Percentiles rank a stretch among this genome's conserved stretches.
phyloP scores from a whole-genome alignment of 306 rosid species.

The Malus sylvestris region DNA sequence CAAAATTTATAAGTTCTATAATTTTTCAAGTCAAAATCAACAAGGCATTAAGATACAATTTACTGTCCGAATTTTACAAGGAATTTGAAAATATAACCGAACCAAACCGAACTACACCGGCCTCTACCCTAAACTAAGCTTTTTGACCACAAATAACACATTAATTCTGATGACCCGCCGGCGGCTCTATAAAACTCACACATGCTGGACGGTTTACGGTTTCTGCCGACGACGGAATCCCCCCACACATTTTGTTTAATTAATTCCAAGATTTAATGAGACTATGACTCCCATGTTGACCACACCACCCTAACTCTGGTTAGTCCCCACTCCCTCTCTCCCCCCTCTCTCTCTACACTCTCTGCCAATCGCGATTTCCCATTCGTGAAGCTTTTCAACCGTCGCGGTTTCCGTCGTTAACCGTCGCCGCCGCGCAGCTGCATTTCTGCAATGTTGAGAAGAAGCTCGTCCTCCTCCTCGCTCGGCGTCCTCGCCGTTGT shows the following conservation, averaged over 20 bases:
- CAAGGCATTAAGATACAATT: background rate
- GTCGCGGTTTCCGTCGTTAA: background rate
- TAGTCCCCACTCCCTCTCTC: conserved; percentile 6
- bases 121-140: too few relatives aligned
- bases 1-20: background rate
- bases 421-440: background rate
- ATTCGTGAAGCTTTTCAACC: background rate
- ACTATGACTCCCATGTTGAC: conserved; percentile 44
- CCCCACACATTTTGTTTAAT: conserved; percentile 1
- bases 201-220: background rate
- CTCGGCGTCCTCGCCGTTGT: conserved; percentile 12
- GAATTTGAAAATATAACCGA: too few relatives aligned
- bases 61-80: too few relatives aligned
- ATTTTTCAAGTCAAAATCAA: too few relatives aligned
- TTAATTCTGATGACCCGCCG: background rate
- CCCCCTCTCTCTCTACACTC: background rate
- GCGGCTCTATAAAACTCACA: background rate
- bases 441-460: conserved; percentile 38
- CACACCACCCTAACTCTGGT: conserved; percentile 20
- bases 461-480: conserved; percentile 17
- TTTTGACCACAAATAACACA: background rate
- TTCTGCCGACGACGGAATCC: background rate
- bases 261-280: background rate
- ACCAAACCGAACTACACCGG: too few relatives aligned
- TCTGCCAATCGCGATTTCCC: background rate